phyloP scores from a whole-genome alignment of 2,329 filamentous ascomycete genomes.

The Parafenestella ontariensis region DNA sequence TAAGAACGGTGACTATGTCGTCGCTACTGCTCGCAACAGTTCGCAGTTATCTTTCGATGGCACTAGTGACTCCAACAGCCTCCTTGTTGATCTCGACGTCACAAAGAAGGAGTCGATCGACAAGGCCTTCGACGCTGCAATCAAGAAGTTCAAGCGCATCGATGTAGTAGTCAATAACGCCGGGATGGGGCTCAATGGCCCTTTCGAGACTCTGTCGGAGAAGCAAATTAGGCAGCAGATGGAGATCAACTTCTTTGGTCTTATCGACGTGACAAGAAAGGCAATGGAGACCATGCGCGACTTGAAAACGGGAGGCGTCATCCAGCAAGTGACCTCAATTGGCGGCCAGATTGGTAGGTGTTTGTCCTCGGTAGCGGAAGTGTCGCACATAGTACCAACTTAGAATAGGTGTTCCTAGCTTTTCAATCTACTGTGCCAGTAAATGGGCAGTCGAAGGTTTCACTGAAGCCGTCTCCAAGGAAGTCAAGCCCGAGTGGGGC shows the following conservation, averaged over 20 bases:
- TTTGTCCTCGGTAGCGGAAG: neutral
- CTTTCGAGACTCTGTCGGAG: slow-evolving; percentile 61
- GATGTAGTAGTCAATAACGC: slow-evolving; percentile 69
- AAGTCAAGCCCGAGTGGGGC: slow-evolving; percentile 57
- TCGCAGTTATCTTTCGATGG: slow-evolving; percentile 51
- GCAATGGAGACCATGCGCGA: slow-evolving; percentile 56
- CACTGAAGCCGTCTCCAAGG: slow-evolving; percentile 52
- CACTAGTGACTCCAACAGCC: slow-evolving; percentile 56
- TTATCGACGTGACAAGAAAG: slow-evolving; percentile 60
- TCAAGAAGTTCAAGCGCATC: slow-evolving; percentile 61
- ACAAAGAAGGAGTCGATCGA: slow-evolving; percentile 55
- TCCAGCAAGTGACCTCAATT: slow-evolving; percentile 64
- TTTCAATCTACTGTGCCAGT: slow-evolving; percentile 50
- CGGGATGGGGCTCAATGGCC: slow-evolving; percentile 62
- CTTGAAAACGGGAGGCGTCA: slow-evolving; percentile 59
- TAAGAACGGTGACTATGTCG: slow-evolving; percentile 53
- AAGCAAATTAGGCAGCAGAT: slow-evolving; percentile 61
- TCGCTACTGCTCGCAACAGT: slow-evolving; percentile 56
- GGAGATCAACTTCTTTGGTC: slow-evolving; percentile 67
- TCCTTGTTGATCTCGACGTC: slow-evolving; percentile 62
- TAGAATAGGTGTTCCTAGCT: slow-evolving; percentile 43
- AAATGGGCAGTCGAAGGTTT: slow-evolving; percentile 60
- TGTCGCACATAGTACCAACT: neutral
- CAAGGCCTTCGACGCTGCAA: slow-evolving; percentile 53
- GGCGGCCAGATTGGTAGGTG: slow-evolving; percentile 54